Evolutionary conservation across 495 filamentous ascomycete genomes (phyloP).

Genomic region (Hypoxylon intermedium): DNA sequence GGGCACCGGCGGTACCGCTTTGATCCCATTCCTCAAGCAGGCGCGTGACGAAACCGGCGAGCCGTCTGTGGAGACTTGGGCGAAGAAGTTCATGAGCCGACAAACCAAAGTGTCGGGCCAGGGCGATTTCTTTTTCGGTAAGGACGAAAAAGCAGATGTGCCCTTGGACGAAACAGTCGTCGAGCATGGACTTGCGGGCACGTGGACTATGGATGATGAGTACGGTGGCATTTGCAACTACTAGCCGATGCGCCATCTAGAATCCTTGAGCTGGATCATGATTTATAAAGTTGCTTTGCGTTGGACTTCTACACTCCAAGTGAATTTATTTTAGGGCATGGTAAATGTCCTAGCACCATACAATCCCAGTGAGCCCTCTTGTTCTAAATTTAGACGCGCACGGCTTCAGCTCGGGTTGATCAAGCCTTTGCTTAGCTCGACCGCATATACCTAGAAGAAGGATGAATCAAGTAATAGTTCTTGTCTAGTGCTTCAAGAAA

Average conservation of each 20-base stretch:
- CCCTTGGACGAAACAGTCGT: constrained; percentile 63
- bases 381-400: no score
- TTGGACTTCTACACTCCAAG: no score
- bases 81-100: constrained; percentile 72
- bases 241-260: constrained; percentile 23
- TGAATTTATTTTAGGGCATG: no score
- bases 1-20: constrained; percentile 89
- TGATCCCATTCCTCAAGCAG: constrained; percentile 95
- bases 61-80: constrained; percentile 86
- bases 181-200: constrained; percentile 80
- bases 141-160: constrained; percentile 49
- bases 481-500: no score
- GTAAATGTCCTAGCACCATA: no score
- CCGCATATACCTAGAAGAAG: no score
- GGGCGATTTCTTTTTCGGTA: constrained; percentile 67
- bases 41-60: constrained; percentile 95
- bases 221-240: constrained; percentile 66
- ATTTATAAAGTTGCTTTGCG: no score
- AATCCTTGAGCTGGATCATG: background rate
- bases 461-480: no score
- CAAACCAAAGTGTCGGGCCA: constrained; percentile 52
- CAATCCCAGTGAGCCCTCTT: no score
- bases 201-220: constrained; percentile 81
- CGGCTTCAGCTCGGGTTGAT: no score
- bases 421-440: no score